phyloP scores from a whole-genome alignment of 352 stramenopile species.

The Phytopythium litorale region DNA sequence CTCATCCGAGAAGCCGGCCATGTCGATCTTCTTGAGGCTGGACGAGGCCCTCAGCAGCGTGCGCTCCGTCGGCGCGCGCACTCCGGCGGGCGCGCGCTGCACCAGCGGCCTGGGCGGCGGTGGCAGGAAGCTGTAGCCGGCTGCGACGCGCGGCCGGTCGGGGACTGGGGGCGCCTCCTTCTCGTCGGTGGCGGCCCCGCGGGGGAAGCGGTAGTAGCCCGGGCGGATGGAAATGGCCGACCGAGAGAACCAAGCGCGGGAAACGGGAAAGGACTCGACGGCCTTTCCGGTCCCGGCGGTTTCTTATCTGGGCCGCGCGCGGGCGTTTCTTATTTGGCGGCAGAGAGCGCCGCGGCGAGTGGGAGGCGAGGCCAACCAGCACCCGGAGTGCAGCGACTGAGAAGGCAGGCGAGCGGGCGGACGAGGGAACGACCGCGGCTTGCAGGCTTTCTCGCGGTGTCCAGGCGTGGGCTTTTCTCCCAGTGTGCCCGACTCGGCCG shows the following conservation, averaged over 20 bases:
- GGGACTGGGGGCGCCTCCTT: background rate
- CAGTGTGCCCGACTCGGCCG: no score
- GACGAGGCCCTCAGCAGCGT: slow-evolving; percentile 1
- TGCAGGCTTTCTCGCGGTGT: no score
- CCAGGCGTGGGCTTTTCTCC: no score
- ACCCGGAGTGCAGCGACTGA: no score
- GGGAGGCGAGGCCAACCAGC: no score
- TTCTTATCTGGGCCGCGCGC: background rate
- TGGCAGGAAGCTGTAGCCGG: background rate
- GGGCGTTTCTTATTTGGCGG: slow-evolving; percentile 1
- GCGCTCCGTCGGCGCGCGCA: slow-evolving; percentile 1
- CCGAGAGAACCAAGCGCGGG: background rate
- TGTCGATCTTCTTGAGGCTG: slow-evolving; percentile 17
- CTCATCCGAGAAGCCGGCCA: slow-evolving; percentile 70
- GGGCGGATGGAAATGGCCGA: slow-evolving; percentile 3
- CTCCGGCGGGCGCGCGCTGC: background rate
- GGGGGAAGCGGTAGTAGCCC: background rate
- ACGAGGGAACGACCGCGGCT: no score
- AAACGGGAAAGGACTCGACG: background rate
- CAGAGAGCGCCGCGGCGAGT: no score
- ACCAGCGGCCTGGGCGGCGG: slow-evolving; percentile 1
- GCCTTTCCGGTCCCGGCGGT: slow-evolving; percentile 2
- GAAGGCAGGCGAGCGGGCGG: no score
- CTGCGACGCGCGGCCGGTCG: background rate
- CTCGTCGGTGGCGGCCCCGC: background rate